Percentiles rank a stretch among this genome's conserved stretches.
phyloP scores from a whole-genome alignment of 164 flowering plant genomes.

The Tetrastigma voinierianum region DNA sequence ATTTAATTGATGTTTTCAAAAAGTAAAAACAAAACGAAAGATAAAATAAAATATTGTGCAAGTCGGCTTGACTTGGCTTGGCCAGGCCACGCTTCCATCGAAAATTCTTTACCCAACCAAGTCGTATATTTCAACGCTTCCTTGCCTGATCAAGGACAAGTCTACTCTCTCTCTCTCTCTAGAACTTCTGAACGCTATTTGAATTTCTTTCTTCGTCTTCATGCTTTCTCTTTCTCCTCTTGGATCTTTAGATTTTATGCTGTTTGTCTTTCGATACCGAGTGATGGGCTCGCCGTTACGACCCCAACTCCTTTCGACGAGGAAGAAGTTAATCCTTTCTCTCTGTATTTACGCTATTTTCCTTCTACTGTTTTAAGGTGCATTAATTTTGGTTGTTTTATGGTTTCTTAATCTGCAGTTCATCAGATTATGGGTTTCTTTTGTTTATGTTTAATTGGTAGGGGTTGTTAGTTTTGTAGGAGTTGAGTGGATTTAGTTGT shows the following conservation, averaged over 20 bases:
- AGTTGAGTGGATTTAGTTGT: no score
- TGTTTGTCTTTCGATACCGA: background rate
- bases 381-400: background rate
- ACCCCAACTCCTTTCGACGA: constrained; percentile 79
- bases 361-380: background rate
- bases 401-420: background rate
- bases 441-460: no score
- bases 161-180: constrained; percentile 5
- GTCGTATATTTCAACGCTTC: no score
- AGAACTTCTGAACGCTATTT: background rate
- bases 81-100: no score
- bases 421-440: no score
- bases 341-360: constrained; percentile 52
- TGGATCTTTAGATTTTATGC: background rate
- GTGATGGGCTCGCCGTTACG: constrained; percentile 70
- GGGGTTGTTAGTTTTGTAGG: no score
- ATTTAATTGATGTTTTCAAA: no score
- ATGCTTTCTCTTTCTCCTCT: constrained; percentile 9
- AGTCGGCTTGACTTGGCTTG: no score
- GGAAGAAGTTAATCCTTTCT: constrained; percentile 82
- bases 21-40: no score
- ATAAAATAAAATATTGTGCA: no score
- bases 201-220: constrained; percentile 2
- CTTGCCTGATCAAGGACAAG: background rate
- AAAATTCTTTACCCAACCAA: no score